Conservation (phyloP, 2,329 filamentous ascomycete genomes). For the Phyllosticta citrichinensis region DNA sequence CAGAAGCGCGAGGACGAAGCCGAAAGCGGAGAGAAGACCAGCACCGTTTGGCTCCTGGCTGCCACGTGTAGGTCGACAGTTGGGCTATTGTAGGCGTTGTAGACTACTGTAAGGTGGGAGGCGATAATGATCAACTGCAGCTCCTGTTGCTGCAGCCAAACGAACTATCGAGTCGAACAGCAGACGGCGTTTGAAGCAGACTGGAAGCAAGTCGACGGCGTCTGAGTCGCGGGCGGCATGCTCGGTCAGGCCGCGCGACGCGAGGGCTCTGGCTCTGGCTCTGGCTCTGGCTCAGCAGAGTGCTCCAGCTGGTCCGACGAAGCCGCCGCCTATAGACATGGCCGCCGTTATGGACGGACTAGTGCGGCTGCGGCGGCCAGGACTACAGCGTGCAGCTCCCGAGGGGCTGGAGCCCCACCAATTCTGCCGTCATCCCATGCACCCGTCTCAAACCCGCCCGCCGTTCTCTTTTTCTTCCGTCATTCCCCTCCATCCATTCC, state of each 20-base stretch:
- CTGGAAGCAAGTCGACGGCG: background rate
- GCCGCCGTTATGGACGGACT: background rate
- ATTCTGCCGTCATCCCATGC: background rate
- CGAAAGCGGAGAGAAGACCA: background rate
- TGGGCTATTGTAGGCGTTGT: background rate
- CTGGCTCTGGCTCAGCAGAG: background rate
- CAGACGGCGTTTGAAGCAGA: background rate
- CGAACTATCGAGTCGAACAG: background rate
- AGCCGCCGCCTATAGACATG: background rate
- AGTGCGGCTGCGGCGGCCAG: background rate
- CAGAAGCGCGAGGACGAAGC: background rate
- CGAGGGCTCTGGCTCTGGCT: background rate
- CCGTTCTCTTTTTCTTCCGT: slow-evolving; percentile 10
- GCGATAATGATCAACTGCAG: background rate
- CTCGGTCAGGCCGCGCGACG: background rate
- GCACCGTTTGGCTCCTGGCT: background rate
- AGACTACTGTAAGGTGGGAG: background rate
- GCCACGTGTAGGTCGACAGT: background rate
- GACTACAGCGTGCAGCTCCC: background rate
- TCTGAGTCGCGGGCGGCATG: background rate
- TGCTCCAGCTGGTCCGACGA: background rate
- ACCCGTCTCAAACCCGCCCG: slow-evolving; percentile 3
- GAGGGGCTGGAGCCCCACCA: slow-evolving; percentile 6
- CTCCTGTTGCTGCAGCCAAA: background rate
- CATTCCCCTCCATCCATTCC: slow-evolving; percentile 2